Conservation (phyloP, 1,139 yeast species). For the Geotrichum klebahnii region DNA sequence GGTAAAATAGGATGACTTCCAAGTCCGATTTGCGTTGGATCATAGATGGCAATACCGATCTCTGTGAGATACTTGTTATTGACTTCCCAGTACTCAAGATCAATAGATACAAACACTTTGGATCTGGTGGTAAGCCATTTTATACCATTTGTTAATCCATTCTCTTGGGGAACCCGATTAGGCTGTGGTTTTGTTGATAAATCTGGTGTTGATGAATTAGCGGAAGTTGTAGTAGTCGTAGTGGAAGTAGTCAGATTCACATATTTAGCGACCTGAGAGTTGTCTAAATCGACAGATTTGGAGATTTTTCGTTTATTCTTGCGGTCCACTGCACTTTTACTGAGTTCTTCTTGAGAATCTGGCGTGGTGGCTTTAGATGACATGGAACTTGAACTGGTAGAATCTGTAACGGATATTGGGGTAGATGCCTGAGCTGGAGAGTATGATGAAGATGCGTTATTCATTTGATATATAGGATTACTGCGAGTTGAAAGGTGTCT, state of each 20-base stretch:
- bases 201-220: neutral
- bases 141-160: constrained; percentile 8
- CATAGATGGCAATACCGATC: constrained; percentile 64
- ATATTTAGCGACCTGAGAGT: neutral
- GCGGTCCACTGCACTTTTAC: neutral
- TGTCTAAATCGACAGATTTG: neutral
- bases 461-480: too few relatives aligned
- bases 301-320: constrained; percentile 2
- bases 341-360: neutral
- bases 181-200: neutral
- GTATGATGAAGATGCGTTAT: too few relatives aligned
- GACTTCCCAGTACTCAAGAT: constrained; percentile 63
- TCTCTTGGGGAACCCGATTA: neutral
- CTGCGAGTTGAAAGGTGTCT: too few relatives aligned
- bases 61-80: constrained; percentile 52
- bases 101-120: constrained; percentile 43
- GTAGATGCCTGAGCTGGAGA: neutral
- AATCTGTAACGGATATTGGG: neutral
- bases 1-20: constrained; percentile 17
- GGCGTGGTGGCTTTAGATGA: neutral
- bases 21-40: constrained; percentile 43
- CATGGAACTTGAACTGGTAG: neutral
- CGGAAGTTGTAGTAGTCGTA: neutral
- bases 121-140: constrained; percentile 7
- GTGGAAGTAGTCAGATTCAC: neutral